A percentile compares a stretch with the other conserved stretches of the same genome.
Evolutionary conservation across 306 rosid species (phyloP).

Genomic region (Medicago arabica): DNA sequence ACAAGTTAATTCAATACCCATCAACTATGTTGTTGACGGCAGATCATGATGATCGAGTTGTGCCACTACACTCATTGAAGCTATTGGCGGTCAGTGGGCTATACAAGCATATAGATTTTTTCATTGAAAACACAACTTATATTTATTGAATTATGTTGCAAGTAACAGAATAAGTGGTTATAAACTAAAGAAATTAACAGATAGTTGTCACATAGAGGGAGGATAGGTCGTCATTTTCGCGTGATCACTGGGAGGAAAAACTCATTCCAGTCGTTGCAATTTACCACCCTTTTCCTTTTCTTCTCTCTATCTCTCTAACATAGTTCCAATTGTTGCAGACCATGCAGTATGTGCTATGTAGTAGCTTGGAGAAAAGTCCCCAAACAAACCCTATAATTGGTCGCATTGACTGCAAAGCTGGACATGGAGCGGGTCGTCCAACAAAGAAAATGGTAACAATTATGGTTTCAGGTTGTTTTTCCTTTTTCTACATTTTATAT

Average conservation of each 20-base stretch:
- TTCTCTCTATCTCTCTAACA: not conserved
- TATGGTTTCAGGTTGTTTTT: slow-evolving; percentile 1
- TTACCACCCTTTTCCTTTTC: not conserved
- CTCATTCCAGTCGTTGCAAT: not conserved
- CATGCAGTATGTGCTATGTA: slow-evolving; percentile 75
- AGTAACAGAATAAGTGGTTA: slow-evolving; percentile 10
- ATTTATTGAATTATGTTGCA: slow-evolving; percentile 16
- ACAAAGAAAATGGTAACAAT: slow-evolving; percentile 79
- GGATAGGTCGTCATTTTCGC: not conserved
- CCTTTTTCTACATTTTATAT: slow-evolving; percentile 9
- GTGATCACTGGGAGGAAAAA: not conserved
- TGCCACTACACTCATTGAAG: slow-evolving; percentile 89
- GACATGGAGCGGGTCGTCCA: slow-evolving; percentile 80
- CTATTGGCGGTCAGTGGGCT: slow-evolving; percentile 77
- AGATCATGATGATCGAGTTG: slow-evolving; percentile 99
- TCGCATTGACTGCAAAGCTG: slow-evolving; percentile 93
- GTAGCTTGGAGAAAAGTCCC: slow-evolving; percentile 79
- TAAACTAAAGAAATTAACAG: slow-evolving; percentile 12
- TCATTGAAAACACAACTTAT: not conserved
- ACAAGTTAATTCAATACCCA: slow-evolving; percentile 74
- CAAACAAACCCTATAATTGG: slow-evolving; percentile 91
- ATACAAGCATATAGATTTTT: not conserved
- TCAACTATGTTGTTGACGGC: slow-evolving; percentile 92
- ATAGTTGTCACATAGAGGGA: not conserved
- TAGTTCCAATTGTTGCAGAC: slow-evolving; percentile 53